Evolutionary conservation across 176 grass and related monocot genomes (phyloP).

Genomic region (Dactylis glomerata): DNA sequence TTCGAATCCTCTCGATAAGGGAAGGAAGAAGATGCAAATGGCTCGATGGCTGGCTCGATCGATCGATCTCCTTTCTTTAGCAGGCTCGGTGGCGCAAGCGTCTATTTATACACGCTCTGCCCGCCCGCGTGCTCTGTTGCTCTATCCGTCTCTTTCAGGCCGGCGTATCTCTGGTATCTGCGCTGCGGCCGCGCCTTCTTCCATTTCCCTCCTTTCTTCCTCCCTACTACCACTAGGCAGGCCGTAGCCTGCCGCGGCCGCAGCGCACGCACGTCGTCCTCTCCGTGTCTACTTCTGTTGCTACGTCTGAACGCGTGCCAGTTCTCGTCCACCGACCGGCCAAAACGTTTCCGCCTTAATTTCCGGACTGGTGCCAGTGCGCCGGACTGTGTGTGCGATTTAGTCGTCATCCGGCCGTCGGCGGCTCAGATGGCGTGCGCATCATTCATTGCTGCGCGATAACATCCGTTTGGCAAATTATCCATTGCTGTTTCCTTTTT

Average conservation of each 20-base stretch:
- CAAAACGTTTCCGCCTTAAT: not conserved
- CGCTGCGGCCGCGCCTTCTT: not conserved
- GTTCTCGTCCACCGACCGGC: not conserved
- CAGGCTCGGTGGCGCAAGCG: not conserved
- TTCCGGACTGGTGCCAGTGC: not conserved
- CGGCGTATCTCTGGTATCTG: not conserved
- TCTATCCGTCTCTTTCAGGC: not conserved
- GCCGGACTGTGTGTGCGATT: too few relatives aligned
- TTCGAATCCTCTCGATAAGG: not conserved
- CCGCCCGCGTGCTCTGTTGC: not conserved
- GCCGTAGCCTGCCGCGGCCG: not conserved
- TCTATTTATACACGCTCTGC: not conserved
- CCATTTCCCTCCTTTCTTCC: not conserved
- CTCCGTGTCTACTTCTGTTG: not conserved
- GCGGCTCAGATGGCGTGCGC: too few relatives aligned
- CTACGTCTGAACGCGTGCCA: not conserved
- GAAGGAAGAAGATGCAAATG: not conserved
- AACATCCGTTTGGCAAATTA: too few relatives aligned
- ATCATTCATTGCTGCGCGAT: too few relatives aligned
- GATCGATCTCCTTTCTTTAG: conserved; percentile 1
- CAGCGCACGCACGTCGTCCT: not conserved
- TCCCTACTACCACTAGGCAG: not conserved
- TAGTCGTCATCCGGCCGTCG: too few relatives aligned
- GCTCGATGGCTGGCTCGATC: not conserved
- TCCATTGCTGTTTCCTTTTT: too few relatives aligned